Percentiles rank a stretch among this genome's conserved stretches.
Conservation (phyloP, 345 rosid genomes). For the Rubroshorea leprosula region DNA sequence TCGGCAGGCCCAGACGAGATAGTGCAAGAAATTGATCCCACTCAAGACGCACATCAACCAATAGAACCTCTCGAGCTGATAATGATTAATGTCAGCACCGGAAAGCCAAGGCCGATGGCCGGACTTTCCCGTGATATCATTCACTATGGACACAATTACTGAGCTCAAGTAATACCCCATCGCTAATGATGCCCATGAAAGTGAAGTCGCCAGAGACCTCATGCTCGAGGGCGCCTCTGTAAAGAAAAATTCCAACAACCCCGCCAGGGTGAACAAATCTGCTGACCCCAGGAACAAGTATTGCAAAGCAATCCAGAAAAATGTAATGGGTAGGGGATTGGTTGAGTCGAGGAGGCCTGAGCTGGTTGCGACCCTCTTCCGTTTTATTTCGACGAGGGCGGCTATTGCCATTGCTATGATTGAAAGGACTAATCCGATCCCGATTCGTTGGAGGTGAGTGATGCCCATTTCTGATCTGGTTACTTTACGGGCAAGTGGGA, state of each 20-base stretch:
- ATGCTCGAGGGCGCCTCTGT: conserved; percentile 67
- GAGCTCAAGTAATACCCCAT: conserved; percentile 73
- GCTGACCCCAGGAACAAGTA: conserved; percentile 76
- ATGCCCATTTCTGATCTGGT: conserved; percentile 68
- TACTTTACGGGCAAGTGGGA: conserved; percentile 55
- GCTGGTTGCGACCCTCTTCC: conserved; percentile 50
- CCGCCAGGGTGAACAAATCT: conserved; percentile 76
- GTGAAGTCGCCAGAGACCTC: conserved; percentile 76
- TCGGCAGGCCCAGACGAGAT: conserved; percentile 55
- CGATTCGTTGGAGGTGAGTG: conserved; percentile 64
- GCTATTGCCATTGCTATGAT: conserved; percentile 66
- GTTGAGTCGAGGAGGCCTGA: conserved; percentile 36
- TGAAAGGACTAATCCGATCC: conserved; percentile 60
- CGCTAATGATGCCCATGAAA: conserved; percentile 68
- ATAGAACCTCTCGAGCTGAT: conserved; percentile 53
- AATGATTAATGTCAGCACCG: conserved; percentile 37
- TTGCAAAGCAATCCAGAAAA: conserved; percentile 76
- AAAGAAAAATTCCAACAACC: conserved; percentile 71
- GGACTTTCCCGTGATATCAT: conserved; percentile 37
- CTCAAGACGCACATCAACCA: conserved; percentile 60
- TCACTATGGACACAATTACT: conserved; percentile 58
- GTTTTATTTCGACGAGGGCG: conserved; percentile 63
- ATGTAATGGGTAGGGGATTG: conserved; percentile 43
- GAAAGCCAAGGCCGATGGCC: conserved; percentile 50
- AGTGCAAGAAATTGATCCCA: conserved; percentile 49